A percentile compares a stretch with the other conserved stretches of the same genome.
Conservation (phyloP, 148 eudicot genomes). For the Vaccinium vitisidaea region DNA sequence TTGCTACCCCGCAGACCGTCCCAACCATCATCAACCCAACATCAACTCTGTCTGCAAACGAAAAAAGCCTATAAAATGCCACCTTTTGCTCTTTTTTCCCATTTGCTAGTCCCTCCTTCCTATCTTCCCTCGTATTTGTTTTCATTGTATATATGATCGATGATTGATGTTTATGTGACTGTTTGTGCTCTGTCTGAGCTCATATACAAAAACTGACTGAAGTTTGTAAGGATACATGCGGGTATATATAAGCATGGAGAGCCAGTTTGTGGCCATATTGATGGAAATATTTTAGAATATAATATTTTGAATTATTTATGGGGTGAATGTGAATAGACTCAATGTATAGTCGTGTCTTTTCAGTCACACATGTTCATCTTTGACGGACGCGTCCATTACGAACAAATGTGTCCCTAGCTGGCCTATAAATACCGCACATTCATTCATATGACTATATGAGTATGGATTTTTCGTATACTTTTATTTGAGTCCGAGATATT, state of each 20-base stretch:
- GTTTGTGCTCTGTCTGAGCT: neutral
- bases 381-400: no score
- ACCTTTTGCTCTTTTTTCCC: neutral
- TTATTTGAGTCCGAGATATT: no score
- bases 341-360: no score
- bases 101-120: neutral
- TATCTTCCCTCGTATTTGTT: neutral
- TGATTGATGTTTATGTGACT: neutral
- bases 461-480: no score
- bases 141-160: neutral
- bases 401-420: no score
- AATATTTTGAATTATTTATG: no score
- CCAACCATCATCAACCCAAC: slow-evolving; percentile 26
- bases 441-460: no score
- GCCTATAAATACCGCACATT: no score
- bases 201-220: neutral
- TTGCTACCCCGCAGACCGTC: slow-evolving; percentile 21
- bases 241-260: neutral
- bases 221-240: neutral
- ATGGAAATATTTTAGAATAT: no score
- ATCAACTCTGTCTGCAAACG: slow-evolving; percentile 32
- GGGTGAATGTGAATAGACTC: no score
- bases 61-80: slow-evolving; percentile 26
- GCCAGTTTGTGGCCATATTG: no score
- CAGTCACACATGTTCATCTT: no score